Percentiles rank a stretch among this genome's conserved stretches.
phyloP scores from a whole-genome alignment of 2,329 filamentous ascomycete genomes.

The Fusarium paranaense region DNA sequence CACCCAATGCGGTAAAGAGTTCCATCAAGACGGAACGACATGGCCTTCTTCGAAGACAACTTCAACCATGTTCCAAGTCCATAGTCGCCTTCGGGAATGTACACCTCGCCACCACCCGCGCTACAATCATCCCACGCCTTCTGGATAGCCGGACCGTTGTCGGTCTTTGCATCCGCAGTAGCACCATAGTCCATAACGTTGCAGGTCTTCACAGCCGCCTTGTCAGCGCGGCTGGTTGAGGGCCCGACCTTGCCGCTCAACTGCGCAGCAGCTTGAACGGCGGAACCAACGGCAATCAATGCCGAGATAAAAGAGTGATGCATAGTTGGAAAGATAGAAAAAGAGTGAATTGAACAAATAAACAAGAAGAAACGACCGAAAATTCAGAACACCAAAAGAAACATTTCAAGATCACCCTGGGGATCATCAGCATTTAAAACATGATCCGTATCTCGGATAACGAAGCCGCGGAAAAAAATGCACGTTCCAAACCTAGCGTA shows the following conservation, averaged over 20 bases:
- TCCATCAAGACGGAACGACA: constrained; percentile 38
- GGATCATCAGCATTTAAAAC: not conserved
- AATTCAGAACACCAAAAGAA: not conserved
- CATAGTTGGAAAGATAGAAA: constrained; percentile 9
- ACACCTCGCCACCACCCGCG: constrained; percentile 29
- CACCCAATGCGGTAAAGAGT: constrained; percentile 31
- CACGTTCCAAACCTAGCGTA: not conserved
- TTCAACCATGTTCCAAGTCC: constrained; percentile 32
- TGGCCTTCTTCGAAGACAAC: constrained; percentile 26
- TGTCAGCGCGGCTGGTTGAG: constrained; percentile 13
- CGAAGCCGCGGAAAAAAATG: not conserved
- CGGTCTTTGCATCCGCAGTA: constrained; percentile 14
- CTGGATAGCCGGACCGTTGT: constrained; percentile 31
- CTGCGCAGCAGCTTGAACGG: constrained; percentile 35
- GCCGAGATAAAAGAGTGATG: constrained; percentile 24
- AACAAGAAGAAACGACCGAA: not conserved
- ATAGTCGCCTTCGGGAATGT: constrained; percentile 32
- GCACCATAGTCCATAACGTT: constrained; percentile 36
- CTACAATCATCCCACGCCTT: constrained; percentile 35
- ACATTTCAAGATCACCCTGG: not conserved
- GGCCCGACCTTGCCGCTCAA: constrained; percentile 35
- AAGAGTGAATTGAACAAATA: not conserved
- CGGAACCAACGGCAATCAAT: constrained; percentile 29
- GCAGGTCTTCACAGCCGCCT: constrained; percentile 34
- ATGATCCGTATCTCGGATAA: not conserved